Percentiles rank a stretch among this genome's conserved stretches.
These are phyloP conservation scores for Cercospora nicotianae DNA, from an alignment of 2,329 filamentous ascomycete genomes.

Conservation along the genomic window DNA sequence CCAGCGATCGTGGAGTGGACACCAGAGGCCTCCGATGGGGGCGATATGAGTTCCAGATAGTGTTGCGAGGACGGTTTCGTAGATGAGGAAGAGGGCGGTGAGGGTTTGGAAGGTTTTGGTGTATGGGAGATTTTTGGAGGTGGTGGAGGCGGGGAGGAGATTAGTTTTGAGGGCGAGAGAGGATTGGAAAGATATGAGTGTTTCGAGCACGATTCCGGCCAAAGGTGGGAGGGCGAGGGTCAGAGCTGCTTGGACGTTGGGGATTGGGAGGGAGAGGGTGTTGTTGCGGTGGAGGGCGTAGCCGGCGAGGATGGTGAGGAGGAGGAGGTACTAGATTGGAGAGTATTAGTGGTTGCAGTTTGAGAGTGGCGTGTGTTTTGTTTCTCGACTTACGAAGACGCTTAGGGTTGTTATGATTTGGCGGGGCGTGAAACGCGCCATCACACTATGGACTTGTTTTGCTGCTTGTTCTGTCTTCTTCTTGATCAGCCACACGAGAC, in stretches of 20 bases:
- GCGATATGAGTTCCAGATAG: constrained; percentile 47
- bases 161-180: constrained; percentile 31
- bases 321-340: constrained; percentile 42
- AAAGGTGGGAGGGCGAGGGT: constrained; percentile 46
- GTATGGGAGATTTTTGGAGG: constrained; percentile 11
- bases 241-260: constrained; percentile 44
- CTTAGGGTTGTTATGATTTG: constrained; percentile 44
- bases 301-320: constrained; percentile 44
- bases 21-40: constrained; percentile 47
- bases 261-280: constrained; percentile 45
- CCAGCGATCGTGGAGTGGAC: constrained; percentile 61
- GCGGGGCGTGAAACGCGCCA: constrained; percentile 37
- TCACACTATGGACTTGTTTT: not conserved
- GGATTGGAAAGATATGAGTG: constrained; percentile 39
- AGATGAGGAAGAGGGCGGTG: constrained; percentile 44
- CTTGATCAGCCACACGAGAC: not conserved
- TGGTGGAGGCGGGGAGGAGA: constrained; percentile 7
- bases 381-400: constrained; percentile 36
- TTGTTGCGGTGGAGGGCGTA: constrained; percentile 38
- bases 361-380: not conserved
- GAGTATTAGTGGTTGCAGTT: too few species aligned
- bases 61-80: constrained; percentile 47
- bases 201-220: constrained; percentile 46
- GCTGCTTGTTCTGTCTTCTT: not conserved
- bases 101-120: constrained; percentile 39